A percentile compares a stretch with the other conserved stretches of the same genome.
Evolutionary conservation across 1,284 basidiomycete species (phyloP).

Genomic region (Tilletiopsis washingtonensis): DNA sequence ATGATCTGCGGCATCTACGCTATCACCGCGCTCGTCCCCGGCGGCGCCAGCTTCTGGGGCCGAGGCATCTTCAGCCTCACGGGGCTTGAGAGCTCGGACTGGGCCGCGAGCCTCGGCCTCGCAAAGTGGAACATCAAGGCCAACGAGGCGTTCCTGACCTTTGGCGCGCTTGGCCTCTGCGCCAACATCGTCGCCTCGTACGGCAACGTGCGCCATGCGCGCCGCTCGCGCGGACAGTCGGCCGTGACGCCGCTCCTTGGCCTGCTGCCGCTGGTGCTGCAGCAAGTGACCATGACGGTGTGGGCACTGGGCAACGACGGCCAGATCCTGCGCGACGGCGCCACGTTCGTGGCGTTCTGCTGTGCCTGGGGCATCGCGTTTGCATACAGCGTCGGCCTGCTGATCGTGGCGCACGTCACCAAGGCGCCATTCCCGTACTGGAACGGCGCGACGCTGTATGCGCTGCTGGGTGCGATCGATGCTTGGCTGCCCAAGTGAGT

Average conservation of each 20-base stretch:
- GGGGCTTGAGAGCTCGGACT: constrained; percentile 51
- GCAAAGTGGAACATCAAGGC: constrained; percentile 57
- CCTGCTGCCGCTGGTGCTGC: constrained; percentile 70
- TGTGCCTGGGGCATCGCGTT: constrained; percentile 83
- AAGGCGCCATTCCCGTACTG: constrained; percentile 74
- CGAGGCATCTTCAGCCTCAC: constrained; percentile 60
- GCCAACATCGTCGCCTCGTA: constrained; percentile 68
- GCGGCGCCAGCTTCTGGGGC: constrained; percentile 69
- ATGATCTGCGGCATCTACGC: constrained; percentile 72
- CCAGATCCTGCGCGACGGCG: constrained; percentile 22
- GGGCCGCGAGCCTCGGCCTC: constrained; percentile 40
- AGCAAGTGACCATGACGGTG: constrained; percentile 62
- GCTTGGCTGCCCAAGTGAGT: constrained; percentile 43
- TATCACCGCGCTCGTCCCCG: constrained; percentile 55
- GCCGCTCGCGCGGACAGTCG: constrained; percentile 25
- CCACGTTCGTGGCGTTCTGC: constrained; percentile 72
- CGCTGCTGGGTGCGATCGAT: constrained; percentile 68
- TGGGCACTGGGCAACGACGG: constrained; percentile 60
- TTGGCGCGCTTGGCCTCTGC: constrained; percentile 64
- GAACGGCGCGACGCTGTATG: constrained; percentile 81
- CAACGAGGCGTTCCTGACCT: constrained; percentile 80
- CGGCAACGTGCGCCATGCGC: constrained; percentile 28
- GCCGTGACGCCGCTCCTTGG: constrained; percentile 60
- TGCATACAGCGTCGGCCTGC: constrained; percentile 66
- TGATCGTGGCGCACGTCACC: constrained; percentile 90